phyloP scores from a whole-genome alignment of 1,139 yeast species.

The Candida mesenterica region DNA sequence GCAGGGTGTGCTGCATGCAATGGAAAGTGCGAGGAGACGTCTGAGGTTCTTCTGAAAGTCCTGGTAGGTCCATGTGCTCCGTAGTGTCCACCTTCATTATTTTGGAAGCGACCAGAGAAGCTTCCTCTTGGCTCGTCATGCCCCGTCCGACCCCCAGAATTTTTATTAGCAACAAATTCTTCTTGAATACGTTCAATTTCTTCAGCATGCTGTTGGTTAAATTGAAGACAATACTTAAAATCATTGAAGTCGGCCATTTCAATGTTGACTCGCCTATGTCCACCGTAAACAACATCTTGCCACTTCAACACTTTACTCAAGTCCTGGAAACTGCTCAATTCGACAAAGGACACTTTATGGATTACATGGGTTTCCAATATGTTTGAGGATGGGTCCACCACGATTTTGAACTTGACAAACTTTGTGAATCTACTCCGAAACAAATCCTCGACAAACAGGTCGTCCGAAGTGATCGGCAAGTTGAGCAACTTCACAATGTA shows the following conservation, averaged over 20 bases:
- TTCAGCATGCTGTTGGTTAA: constrained; percentile 36
- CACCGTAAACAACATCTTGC: constrained; percentile 43
- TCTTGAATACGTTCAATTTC: constrained; percentile 32
- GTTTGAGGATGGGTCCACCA: constrained; percentile 42
- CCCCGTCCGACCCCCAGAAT: background rate
- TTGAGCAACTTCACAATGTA: constrained; percentile 55
- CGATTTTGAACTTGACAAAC: constrained; percentile 40
- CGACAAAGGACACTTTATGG: constrained; percentile 63
- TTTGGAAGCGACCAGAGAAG: background rate
- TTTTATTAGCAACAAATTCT: constrained; percentile 27
- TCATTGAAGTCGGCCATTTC: constrained; percentile 50
- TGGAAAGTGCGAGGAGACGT: background rate
- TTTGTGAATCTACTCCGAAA: constrained; percentile 44
- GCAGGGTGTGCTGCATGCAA: background rate
- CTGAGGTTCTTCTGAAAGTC: constrained; percentile 2
- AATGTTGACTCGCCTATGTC: constrained; percentile 39
- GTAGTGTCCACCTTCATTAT: background rate
- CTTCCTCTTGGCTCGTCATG: background rate
- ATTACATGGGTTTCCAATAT: constrained; percentile 40
- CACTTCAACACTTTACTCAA: constrained; percentile 45
- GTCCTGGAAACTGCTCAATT: constrained; percentile 47
- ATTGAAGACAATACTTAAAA: constrained; percentile 44
- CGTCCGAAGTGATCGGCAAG: constrained; percentile 44
- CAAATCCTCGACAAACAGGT: constrained; percentile 41
- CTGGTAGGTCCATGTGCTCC: background rate